phyloP scores from a whole-genome alignment of 2,329 filamentous ascomycete species.

The Penicillium sp. region DNA sequence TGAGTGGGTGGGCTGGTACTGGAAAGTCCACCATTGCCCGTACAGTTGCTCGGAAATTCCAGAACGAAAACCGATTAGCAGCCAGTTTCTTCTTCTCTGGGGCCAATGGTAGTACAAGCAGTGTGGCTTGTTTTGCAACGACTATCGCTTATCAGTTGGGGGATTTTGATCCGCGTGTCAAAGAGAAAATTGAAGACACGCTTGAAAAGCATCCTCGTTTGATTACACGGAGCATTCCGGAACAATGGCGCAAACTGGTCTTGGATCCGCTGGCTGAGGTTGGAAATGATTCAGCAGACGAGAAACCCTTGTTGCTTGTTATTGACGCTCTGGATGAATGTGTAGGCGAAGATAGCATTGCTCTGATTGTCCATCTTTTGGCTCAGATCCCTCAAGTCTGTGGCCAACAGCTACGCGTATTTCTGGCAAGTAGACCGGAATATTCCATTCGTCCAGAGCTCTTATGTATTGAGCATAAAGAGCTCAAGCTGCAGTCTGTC shows the following conservation, averaged over 20 bases:
- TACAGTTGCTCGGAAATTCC: conserved; percentile 21
- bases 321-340: too few relatives aligned
- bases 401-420: too few relatives aligned
- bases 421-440: too few relatives aligned
- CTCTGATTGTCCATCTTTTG: too few relatives aligned
- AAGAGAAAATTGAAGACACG: not conserved
- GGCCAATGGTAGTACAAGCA: not conserved
- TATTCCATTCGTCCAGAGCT: too few relatives aligned
- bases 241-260: not conserved
- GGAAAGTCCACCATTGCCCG: conserved; percentile 16
- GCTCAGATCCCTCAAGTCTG: too few relatives aligned
- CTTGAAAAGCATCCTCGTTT: not conserved
- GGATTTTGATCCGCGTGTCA: not conserved
- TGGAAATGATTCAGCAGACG: not conserved
- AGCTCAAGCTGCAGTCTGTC: too few relatives aligned
- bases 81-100: not conserved
- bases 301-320: not conserved
- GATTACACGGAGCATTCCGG: not conserved
- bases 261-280: not conserved
- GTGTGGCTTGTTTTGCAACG: not conserved
- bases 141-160: not conserved
- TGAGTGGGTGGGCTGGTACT: not conserved
- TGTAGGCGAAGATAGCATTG: too few relatives aligned
- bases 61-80: conserved; percentile 4
- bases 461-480: too few relatives aligned